These are phyloP conservation scores for Stentor roeselii DNA, from an alignment of 73 alveolate species.

Conservation along the genomic window DNA sequence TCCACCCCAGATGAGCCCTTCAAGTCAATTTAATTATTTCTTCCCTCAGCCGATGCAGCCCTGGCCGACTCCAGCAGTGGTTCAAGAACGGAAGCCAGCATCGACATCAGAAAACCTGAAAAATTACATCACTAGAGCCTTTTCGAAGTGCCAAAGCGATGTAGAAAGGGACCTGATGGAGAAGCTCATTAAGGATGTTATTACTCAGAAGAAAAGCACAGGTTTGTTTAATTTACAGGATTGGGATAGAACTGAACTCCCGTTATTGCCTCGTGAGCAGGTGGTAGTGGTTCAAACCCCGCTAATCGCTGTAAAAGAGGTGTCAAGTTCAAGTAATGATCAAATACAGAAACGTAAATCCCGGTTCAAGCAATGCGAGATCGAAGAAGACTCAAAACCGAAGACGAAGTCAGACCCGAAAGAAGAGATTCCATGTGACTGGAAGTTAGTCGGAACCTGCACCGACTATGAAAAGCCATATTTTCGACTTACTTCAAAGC, in stretches of 20 bases:
- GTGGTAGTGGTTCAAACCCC: constrained; percentile 31
- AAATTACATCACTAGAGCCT: constrained; percentile 57
- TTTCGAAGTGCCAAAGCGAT: constrained; percentile 53
- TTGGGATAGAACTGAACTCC: constrained; percentile 56
- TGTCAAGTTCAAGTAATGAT: not conserved
- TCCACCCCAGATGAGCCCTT: not conserved
- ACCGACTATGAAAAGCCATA: constrained; percentile 56
- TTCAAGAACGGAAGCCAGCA: not conserved
- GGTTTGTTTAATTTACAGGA: constrained; percentile 32
- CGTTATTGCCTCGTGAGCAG: constrained; percentile 48
- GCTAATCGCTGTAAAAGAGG: not conserved
- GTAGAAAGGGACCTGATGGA: constrained; percentile 54
- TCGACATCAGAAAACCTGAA: constrained; percentile 42
- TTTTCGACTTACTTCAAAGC: constrained; percentile 62
- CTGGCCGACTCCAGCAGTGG: not conserved
- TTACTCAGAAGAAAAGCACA: constrained; percentile 33
- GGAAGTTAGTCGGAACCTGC: constrained; percentile 54
- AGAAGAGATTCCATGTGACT: constrained; percentile 28
- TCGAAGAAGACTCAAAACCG: constrained; percentile 14
- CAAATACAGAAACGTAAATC: not conserved
- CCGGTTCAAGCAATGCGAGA: constrained; percentile 1
- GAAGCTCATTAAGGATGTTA: constrained; percentile 29
- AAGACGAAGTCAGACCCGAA: constrained; percentile 32
- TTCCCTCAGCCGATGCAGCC: constrained; percentile 20
- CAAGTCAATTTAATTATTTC: not conserved